These are phyloP conservation scores for Geotrichum candidum DNA, from an alignment of 1,139 yeast genomes.

Conservation along the genomic window DNA sequence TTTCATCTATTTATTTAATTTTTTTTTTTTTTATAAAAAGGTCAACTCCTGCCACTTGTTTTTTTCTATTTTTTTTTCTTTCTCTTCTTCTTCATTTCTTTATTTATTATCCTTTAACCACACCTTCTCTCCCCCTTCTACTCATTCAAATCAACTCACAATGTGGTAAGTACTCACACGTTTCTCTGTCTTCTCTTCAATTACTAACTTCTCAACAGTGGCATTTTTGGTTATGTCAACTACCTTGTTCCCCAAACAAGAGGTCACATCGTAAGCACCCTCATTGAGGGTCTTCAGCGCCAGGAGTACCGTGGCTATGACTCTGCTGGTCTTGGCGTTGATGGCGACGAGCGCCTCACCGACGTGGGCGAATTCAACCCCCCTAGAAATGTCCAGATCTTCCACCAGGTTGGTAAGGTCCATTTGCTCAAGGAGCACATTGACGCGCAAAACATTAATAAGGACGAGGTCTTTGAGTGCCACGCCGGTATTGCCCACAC, in stretches of 20 bases:
- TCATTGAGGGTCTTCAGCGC: slow-evolving; percentile 86
- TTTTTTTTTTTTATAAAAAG: slow-evolving; percentile 21
- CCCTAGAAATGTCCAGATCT: slow-evolving; percentile 49
- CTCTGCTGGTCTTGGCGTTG: slow-evolving; percentile 93
- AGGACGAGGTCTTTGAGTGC: slow-evolving; percentile 60
- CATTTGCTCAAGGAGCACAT: slow-evolving; percentile 69
- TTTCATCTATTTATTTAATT: slow-evolving; percentile 19
- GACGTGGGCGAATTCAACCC: slow-evolving; percentile 27
- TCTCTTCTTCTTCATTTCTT: slow-evolving; percentile 23
- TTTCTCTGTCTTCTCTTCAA: not conserved
- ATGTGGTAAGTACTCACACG: slow-evolving; percentile 15
- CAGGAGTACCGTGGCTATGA: slow-evolving; percentile 98
- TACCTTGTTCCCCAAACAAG: slow-evolving; percentile 86
- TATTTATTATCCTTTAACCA: slow-evolving; percentile 22
- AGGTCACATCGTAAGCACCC: slow-evolving; percentile 85
- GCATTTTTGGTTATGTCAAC: slow-evolving; percentile 97
- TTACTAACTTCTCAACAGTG: slow-evolving; percentile 42
- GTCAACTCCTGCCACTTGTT: slow-evolving; percentile 21
- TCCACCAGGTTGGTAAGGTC: slow-evolving; percentile 90
- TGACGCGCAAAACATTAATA: slow-evolving; percentile 46
- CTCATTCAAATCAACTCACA: slow-evolving; percentile 23
- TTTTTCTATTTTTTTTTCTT: slow-evolving; percentile 22
- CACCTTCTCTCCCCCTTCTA: slow-evolving; percentile 24
- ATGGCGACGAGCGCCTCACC: slow-evolving; percentile 57
- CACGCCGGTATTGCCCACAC: slow-evolving; percentile 98